Percentiles rank a stretch among this genome's conserved stretches.
Conservation (phyloP, 768 basidiomycete species). For the Russula foetens region DNA sequence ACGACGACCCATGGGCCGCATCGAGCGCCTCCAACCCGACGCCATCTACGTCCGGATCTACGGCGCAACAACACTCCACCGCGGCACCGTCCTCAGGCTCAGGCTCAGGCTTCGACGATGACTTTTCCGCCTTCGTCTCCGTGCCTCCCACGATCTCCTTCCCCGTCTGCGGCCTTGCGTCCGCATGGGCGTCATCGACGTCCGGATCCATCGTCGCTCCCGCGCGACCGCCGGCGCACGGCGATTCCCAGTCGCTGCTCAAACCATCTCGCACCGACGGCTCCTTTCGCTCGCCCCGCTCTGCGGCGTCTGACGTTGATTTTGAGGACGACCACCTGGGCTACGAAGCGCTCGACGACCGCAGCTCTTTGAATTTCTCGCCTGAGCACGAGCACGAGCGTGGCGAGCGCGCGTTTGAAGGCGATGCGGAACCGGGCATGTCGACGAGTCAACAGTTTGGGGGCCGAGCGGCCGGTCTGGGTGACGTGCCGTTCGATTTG, state of each 20-base stretch:
- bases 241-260: constrained; percentile 16
- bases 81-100: constrained; percentile 32
- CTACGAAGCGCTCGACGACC: constrained; percentile 19
- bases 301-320: constrained; percentile 48
- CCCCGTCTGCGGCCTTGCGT: not conserved
- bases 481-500: constrained; percentile 12
- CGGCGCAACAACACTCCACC: no score
- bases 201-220: not conserved
- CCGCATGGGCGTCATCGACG: not conserved
- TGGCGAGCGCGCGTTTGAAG: not conserved
- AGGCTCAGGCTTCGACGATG: constrained; percentile 66
- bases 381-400: not conserved
- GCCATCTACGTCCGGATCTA: constrained; percentile 8
- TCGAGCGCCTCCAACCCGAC: not conserved
- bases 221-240: not conserved
- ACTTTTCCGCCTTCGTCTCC: constrained; percentile 70
- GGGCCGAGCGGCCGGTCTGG: not conserved
- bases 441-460: not conserved
- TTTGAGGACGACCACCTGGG: not conserved
- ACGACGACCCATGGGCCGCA: constrained; percentile 21
- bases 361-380: not conserved
- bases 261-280: constrained; percentile 25
- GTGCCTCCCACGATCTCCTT: constrained; percentile 31
- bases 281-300: constrained; percentile 47
- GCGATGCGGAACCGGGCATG: not conserved